Evolutionary conservation across 2,329 filamentous ascomycete species (phyloP).

Genomic region (Cladosporium sp.): DNA sequence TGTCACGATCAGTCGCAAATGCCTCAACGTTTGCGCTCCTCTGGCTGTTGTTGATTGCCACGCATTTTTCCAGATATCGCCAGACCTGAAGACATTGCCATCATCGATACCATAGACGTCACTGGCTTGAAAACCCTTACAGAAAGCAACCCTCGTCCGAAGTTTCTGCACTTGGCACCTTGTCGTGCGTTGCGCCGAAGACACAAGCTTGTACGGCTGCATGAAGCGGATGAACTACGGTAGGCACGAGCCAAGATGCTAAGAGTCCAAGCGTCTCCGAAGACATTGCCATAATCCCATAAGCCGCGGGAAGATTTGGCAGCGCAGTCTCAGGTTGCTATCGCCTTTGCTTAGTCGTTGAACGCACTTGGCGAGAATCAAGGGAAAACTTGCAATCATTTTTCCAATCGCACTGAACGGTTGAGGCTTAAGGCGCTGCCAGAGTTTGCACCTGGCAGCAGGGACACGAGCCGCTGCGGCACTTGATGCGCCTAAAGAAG

Average conservation of each 20-base stretch:
- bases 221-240: conserved; percentile 17
- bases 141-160: background rate
- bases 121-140: conserved; percentile 8
- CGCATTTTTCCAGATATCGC: background rate
- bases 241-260: conserved; percentile 18
- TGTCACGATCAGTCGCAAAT: background rate
- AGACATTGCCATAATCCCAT: conserved; percentile 2
- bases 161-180: conserved; percentile 20
- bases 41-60: background rate
- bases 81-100: background rate
- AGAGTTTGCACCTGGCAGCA: conserved; percentile 1
- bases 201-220: conserved; percentile 12
- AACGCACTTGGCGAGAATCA: background rate
- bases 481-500: conserved; percentile 6
- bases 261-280: conserved; percentile 1
- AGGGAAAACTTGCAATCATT: conserved; percentile 5
- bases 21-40: background rate
- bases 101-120: conserved; percentile 8
- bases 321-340: conserved; percentile 3
- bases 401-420: background rate
- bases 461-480: conserved; percentile 16
- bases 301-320: conserved; percentile 14
- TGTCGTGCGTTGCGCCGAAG: conserved; percentile 1
- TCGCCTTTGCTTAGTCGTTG: conserved; percentile 15
- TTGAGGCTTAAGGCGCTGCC: background rate